These are phyloP conservation scores for Xylaria sp. DNA, from an alignment of 2,329 filamentous ascomycete genomes.

Conservation along the genomic window DNA sequence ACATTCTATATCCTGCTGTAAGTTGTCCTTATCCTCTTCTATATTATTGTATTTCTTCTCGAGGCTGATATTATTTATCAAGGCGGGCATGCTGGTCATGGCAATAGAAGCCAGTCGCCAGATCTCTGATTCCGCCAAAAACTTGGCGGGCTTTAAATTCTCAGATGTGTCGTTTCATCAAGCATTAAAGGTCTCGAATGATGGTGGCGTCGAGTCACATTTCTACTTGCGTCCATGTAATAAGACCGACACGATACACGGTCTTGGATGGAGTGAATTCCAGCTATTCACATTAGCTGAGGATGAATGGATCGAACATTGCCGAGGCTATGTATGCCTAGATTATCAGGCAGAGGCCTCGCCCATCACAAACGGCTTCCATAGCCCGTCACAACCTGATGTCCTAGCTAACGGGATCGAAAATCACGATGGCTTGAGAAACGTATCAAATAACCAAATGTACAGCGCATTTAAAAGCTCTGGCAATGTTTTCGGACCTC, in stretches of 20 bases:
- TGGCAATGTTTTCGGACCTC: slow-evolving; percentile 38
- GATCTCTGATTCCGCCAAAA: slow-evolving; percentile 29
- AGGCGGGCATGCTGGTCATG: slow-evolving; percentile 47
- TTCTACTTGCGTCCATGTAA: slow-evolving; percentile 35
- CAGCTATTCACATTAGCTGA: slow-evolving; percentile 36
- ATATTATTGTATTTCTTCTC: background rate
- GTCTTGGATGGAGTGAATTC: slow-evolving; percentile 36
- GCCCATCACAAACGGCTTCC: background rate
- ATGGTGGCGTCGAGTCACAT: slow-evolving; percentile 38
- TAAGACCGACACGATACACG: slow-evolving; percentile 9
- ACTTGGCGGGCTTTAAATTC: slow-evolving; percentile 36
- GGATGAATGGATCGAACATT: slow-evolving; percentile 39
- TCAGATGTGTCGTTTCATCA: slow-evolving; percentile 39
- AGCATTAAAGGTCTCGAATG: slow-evolving; percentile 36
- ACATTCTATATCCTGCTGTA: slow-evolving; percentile 47
- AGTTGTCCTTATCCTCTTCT: background rate
- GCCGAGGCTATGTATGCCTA: slow-evolving; percentile 30
- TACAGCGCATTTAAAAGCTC: slow-evolving; percentile 28
- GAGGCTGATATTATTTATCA: slow-evolving; percentile 11
- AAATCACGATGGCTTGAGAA: background rate
- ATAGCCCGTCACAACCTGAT: background rate
- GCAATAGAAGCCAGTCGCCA: slow-evolving; percentile 47
- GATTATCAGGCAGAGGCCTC: slow-evolving; percentile 29
- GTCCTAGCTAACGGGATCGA: background rate
- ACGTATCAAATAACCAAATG: slow-evolving; percentile 25